These are phyloP conservation scores for Dichotomopilus funicola DNA, from an alignment of 2,329 filamentous ascomycete genomes.

Conservation along the genomic window DNA sequence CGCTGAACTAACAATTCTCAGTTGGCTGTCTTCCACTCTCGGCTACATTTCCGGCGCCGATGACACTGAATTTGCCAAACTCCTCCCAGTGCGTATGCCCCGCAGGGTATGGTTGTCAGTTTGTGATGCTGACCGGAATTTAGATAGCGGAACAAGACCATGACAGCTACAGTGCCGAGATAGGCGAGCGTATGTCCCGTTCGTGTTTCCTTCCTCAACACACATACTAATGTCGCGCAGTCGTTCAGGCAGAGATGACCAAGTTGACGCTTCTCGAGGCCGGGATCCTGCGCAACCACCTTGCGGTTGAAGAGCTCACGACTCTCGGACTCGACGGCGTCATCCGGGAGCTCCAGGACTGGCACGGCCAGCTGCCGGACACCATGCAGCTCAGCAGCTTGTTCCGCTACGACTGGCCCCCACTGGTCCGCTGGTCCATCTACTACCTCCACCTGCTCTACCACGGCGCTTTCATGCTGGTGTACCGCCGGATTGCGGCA, in stretches of 20 bases:
- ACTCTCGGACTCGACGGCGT: constrained; percentile 24
- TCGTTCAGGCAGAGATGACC: constrained; percentile 27
- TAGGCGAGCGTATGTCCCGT: constrained; percentile 25
- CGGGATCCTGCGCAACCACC: constrained; percentile 27
- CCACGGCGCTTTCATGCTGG: constrained; percentile 27
- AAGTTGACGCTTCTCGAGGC: constrained; percentile 28
- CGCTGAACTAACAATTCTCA: constrained; percentile 4
- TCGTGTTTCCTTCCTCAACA: too few relatives aligned
- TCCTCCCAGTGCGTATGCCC: constrained; percentile 17
- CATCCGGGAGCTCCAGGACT: constrained; percentile 25
- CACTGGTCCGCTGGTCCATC: constrained; percentile 20
- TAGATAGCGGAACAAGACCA: constrained; percentile 23
- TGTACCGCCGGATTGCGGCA: constrained; percentile 28
- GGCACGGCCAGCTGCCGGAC: constrained; percentile 25
- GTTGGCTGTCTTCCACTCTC: constrained; percentile 29
- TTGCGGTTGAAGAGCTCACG: constrained; percentile 26
- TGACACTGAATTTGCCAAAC: constrained; percentile 20
- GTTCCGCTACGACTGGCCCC: constrained; percentile 11
- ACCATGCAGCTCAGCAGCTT: constrained; percentile 22
- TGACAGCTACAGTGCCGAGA: constrained; percentile 17
- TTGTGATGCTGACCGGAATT: background rate
- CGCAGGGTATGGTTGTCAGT: background rate
- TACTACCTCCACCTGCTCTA: constrained; percentile 30
- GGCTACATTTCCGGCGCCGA: constrained; percentile 26
- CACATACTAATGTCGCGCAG: constrained; percentile 9